Base-by-base conservation (phyloP, 257 asterid species). In the Solanum pimpinellifolium region DNA sequence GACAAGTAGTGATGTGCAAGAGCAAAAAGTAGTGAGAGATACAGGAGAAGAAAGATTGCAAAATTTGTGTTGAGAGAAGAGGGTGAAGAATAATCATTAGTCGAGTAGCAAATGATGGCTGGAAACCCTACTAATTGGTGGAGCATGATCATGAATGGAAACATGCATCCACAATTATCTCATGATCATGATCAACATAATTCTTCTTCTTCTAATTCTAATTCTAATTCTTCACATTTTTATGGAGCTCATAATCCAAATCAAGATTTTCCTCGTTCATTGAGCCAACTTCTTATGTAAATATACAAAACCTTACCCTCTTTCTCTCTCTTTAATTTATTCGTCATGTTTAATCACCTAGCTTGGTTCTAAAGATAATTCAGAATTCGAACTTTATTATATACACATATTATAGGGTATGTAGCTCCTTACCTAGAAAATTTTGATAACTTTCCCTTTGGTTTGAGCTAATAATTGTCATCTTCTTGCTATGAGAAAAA, bases 61-160 rank as follows among this genome's bases (percentile, higher is more conserved):
- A 74, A 39, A 10, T 11, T 72, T 27, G 35, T 20, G 25, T 7
- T 49, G 52, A 14, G 11, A 18, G 47, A 84, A 7, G 75, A 65
- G 29, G 29, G 4, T 59, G 27, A 44, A 23, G 49, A 68, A 87
- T 20, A 16, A 70, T 31, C 12, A 70, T 31, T n/a, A 35, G 25
- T 27, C n/a, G 41, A 42, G 41, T 78, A 78, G 84, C 92, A 93
- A 89, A 91, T 94, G 95, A 93, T 93, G 97, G 95, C 94, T 78
- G 97, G 95, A 93, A 93, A 93, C 95, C 97, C 97, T 93, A 94
- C 81, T 27, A 72, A 87, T 59, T 93, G 94, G 94, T 93, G 95
- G 95, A 91, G 92, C 90, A 92, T 91, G 93, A 14, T 85, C 11
- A 27, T 85, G 81, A 89, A 90, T 87, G 93, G 91, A 68, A 65